phyloP scores from a whole-genome alignment of 495 filamentous ascomycete species.

The Amphirosellinia nigrospora region DNA sequence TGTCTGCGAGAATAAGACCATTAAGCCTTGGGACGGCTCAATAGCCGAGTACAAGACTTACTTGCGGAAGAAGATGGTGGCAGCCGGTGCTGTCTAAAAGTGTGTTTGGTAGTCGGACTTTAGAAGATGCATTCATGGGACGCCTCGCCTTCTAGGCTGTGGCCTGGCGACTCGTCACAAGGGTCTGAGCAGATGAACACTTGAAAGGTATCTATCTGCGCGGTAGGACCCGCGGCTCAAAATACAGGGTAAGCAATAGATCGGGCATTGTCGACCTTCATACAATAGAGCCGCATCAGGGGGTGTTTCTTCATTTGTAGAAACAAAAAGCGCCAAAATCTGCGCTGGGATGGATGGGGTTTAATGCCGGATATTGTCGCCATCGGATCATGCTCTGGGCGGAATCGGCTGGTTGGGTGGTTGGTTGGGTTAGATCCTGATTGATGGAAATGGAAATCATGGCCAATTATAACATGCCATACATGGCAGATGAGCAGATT shows the following conservation, averaged over 20 bases:
- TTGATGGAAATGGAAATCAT: neutral
- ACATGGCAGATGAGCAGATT: neutral
- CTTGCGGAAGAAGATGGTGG: constrained; percentile 95
- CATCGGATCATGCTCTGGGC: neutral
- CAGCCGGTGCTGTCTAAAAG: constrained; percentile 65
- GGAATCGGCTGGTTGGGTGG: neutral
- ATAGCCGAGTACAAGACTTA: constrained; percentile 98
- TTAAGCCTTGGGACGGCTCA: constrained; percentile 83
- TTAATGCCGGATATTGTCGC: neutral
- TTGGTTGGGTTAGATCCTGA: constrained; percentile 7
- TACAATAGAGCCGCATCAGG: constrained; percentile 12
- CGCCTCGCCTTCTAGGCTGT: neutral
- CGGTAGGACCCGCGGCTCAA: constrained; percentile 11
- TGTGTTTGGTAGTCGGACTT: constrained; percentile 7
- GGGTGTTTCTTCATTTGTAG: neutral
- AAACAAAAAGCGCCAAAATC: neutral
- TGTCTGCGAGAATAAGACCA: constrained; percentile 96
- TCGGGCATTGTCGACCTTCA: constrained; percentile 16
- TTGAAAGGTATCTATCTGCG: neutral
- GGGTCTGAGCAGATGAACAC: neutral
- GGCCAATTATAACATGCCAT: neutral
- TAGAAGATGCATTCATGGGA: constrained; percentile 11
- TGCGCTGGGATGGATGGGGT: neutral
- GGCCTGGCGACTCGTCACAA: neutral
- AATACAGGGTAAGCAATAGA: constrained; percentile 14